These are phyloP conservation scores for Claviceps pusilla DNA, from an alignment of 2,329 filamentous ascomycete genomes.

Conservation along the genomic window DNA sequence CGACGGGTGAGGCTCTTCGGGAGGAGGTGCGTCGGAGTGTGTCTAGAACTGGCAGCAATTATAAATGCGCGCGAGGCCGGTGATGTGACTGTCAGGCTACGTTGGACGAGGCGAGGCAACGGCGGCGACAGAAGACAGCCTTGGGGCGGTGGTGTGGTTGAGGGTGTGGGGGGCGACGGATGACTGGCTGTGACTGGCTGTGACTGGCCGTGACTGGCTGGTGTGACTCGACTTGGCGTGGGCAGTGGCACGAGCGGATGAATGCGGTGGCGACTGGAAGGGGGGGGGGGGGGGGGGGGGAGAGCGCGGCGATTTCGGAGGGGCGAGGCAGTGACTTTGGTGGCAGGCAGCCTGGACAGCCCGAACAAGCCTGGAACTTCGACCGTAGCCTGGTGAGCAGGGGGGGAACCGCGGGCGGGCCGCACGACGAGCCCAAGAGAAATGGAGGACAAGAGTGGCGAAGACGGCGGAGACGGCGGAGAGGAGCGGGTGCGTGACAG, in stretches of 20 bases:
- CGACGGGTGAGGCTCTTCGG: slow-evolving; percentile 8
- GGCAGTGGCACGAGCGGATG: not conserved
- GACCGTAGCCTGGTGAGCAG: not conserved
- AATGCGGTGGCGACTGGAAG: slow-evolving; percentile 19
- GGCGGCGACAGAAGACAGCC: slow-evolving; percentile 8
- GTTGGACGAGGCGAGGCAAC: slow-evolving; percentile 19
- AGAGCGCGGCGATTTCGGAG: slow-evolving; percentile 23
- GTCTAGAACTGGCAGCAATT: slow-evolving; percentile 10
- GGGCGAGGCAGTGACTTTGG: slow-evolving; percentile 12
- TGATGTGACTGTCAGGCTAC: slow-evolving; percentile 24
- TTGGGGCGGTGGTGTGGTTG: not conserved
- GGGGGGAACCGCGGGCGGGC: not conserved
- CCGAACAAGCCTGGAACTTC: not conserved
- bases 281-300: slow-evolving; percentile 3
- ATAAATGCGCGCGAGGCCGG: slow-evolving; percentile 14
- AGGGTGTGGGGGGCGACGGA: not conserved
- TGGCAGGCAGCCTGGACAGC: not conserved
- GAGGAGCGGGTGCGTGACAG: not conserved
- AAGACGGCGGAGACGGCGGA: not conserved
- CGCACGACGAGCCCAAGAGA: not conserved
- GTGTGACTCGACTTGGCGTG: slow-evolving; percentile 5
- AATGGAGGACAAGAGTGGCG: slow-evolving; percentile 2
- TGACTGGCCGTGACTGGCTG: not conserved
- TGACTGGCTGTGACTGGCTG: not conserved
- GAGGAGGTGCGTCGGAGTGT: not conserved